A percentile compares a stretch with the other conserved stretches of the same genome.
Conservation (phyloP, 2,329 filamentous ascomycete species). For the Paraphaeosphaeria minitans region DNA sequence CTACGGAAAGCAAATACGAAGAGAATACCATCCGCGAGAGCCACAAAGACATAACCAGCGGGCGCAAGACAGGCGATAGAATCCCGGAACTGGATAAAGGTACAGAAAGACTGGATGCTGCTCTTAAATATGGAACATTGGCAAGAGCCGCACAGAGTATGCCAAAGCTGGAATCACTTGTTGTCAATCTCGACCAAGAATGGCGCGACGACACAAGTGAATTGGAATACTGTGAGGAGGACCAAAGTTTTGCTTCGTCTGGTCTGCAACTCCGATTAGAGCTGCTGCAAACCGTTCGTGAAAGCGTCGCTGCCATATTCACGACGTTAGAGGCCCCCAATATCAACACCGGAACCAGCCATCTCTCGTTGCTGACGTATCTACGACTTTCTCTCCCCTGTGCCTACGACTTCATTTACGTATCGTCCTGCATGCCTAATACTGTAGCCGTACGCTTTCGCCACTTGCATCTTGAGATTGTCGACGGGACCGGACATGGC, state of each 20-base stretch:
- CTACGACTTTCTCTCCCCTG: slow-evolving; percentile 13
- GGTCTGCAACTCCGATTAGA: neutral
- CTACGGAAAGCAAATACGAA: neutral
- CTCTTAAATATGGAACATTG: neutral
- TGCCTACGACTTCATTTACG: slow-evolving; percentile 13
- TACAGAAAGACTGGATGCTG: neutral
- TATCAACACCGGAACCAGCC: neutral
- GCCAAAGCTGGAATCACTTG: neutral
- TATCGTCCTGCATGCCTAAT: slow-evolving; percentile 8
- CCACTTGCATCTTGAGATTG: slow-evolving; percentile 14
- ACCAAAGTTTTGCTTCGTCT: neutral
- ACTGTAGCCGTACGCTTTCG: neutral
- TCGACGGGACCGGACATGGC: slow-evolving; percentile 13
- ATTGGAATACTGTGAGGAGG: neutral
- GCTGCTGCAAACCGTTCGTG: neutral
- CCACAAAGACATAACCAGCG: neutral
- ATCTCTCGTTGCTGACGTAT: slow-evolving; percentile 1
- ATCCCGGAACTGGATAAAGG: neutral
- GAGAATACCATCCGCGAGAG: neutral
- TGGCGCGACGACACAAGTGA: neutral
- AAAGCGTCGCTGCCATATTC: neutral
- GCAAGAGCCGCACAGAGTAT: neutral
- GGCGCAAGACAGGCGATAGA: neutral
- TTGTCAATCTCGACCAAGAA: neutral
- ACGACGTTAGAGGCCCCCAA: neutral